phyloP scores from a whole-genome alignment of 768 basidiomycete genomes.

The Termitomyces sp. region DNA sequence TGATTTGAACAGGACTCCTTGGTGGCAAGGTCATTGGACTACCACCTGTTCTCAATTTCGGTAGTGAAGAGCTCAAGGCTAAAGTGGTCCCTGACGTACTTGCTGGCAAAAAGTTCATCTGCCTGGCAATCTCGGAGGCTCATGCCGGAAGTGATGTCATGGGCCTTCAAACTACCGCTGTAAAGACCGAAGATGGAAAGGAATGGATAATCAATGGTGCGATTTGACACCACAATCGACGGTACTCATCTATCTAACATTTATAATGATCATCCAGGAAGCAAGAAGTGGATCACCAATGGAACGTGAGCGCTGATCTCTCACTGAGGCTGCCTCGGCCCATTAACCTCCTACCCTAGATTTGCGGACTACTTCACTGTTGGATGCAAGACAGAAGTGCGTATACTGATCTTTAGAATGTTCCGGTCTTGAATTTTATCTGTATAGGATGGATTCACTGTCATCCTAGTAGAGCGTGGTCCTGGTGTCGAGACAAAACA shows the following conservation, averaged over 20 bases:
- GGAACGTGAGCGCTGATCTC: conserved; percentile 44
- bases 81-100: conserved; percentile 66
- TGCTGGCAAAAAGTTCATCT: conserved; percentile 78
- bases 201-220: conserved; percentile 77
- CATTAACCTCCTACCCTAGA: conserved; percentile 15
- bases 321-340: neutral
- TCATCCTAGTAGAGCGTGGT: conserved; percentile 27
- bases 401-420: neutral
- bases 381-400: conserved; percentile 62
- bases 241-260: neutral
- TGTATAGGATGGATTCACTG: conserved; percentile 43
- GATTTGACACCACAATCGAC: neutral
- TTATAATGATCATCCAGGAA: conserved; percentile 30
- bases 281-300: conserved; percentile 89
- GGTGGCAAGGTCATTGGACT: conserved; percentile 83
- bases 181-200: conserved; percentile 78
- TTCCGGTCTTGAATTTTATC: conserved; percentile 37
- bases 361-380: conserved; percentile 65
- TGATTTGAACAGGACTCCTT: conserved; percentile 48
- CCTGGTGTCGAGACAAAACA: conserved; percentile 74
- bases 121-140: conserved; percentile 85
- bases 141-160: conserved; percentile 84
- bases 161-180: conserved; percentile 75
- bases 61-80: conserved; percentile 55
- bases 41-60: conserved; percentile 90